Evolutionary conservation across 2,329 filamentous ascomycete species (phyloP).

Genomic region (Penicillium sp.): DNA sequence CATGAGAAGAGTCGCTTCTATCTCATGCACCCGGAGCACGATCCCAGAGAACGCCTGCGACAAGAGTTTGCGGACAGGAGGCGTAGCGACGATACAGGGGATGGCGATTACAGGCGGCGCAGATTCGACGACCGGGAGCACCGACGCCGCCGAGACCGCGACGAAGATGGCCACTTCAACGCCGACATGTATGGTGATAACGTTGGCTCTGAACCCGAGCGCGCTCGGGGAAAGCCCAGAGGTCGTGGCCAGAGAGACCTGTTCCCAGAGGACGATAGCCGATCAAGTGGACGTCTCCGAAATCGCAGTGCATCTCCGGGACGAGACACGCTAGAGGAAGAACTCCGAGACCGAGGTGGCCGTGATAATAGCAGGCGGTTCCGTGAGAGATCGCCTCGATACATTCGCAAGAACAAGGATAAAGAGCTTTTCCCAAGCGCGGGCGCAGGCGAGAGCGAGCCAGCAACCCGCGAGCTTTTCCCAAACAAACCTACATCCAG

Average conservation of each 20-base stretch:
- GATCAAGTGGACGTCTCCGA: conserved; percentile 49
- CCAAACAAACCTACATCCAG: conserved; percentile 40
- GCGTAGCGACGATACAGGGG: conserved; percentile 34
- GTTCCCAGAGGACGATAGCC: conserved; percentile 36
- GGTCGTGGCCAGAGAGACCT: conserved; percentile 33
- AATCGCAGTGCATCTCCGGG: conserved; percentile 61
- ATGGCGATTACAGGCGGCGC: conserved; percentile 46
- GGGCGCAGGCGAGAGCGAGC: conserved; percentile 22
- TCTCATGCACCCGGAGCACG: conserved; percentile 83
- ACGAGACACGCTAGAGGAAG: conserved; percentile 47
- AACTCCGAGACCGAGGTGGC: conserved; percentile 33
- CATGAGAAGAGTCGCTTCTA: conserved; percentile 85
- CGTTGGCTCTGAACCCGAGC: conserved; percentile 24
- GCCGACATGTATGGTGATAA: conserved; percentile 80
- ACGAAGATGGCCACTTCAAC: conserved; percentile 61
- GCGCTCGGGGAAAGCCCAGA: conserved; percentile 29
- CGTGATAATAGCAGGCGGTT: conserved; percentile 39
- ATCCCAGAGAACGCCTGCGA: conserved; percentile 70
- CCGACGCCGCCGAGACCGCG: conserved; percentile 40
- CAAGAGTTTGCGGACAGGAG: conserved; percentile 50
- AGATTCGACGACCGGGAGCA: conserved; percentile 62
- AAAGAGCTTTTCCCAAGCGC: conserved; percentile 61
- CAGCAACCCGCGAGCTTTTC: conserved; percentile 47
- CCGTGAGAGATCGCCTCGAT: conserved; percentile 41
- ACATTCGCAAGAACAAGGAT: conserved; percentile 35